Conservation (phyloP, 2,329 filamentous ascomycete species). For the Fusarium sp. region DNA sequence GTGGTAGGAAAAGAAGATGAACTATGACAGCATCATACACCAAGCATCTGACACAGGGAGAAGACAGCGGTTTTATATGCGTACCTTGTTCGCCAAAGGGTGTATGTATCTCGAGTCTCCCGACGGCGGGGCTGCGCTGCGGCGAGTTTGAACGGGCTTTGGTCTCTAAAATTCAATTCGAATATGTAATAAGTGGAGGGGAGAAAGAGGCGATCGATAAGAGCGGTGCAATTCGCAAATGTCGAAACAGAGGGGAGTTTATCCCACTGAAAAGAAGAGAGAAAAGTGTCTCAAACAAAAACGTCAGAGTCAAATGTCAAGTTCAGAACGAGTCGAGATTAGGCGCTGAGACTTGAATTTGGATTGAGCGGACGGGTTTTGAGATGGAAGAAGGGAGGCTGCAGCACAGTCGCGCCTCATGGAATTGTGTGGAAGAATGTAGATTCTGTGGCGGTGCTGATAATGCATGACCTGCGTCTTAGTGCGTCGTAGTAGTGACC, state of each 20-base stretch:
- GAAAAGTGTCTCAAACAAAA: conserved; percentile 33
- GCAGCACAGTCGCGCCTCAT: conserved; percentile 52
- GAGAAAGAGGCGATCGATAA: background rate
- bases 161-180: conserved; percentile 40
- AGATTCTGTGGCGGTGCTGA: conserved; percentile 54
- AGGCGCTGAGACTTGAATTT: conserved; percentile 36
- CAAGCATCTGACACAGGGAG: background rate
- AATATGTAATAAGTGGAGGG: conserved; percentile 37
- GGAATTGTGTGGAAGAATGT: conserved; percentile 56
- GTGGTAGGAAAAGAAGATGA: background rate
- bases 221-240: conserved; percentile 9
- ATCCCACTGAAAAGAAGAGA: conserved; percentile 17
- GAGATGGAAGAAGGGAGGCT: conserved; percentile 45
- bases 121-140: conserved; percentile 43
- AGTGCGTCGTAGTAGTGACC: conserved; percentile 9
- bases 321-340: conserved; percentile 35
- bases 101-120: conserved; percentile 38
- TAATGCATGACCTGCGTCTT: conserved; percentile 44
- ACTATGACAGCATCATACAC: background rate
- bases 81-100: conserved; percentile 43
- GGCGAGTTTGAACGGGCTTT: conserved; percentile 37
- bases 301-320: conserved; percentile 15
- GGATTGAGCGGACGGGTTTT: conserved; percentile 39
- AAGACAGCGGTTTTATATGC: conserved; percentile 12
- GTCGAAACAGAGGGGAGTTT: background rate